Base-by-base conservation (phyloP, 345 rosid species). In the Microcos paniculata region DNA sequence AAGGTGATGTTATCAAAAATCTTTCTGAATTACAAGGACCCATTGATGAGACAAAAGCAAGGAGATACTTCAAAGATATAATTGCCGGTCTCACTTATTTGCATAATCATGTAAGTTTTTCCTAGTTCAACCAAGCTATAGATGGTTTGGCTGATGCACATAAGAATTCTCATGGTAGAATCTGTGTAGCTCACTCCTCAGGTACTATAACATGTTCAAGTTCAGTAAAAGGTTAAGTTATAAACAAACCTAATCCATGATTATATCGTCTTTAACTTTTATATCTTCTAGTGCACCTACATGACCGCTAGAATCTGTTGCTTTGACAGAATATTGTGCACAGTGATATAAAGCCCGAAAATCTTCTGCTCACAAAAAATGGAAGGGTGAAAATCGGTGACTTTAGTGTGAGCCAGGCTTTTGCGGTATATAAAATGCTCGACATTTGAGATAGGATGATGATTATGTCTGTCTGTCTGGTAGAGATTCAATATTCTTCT, bases 11-110 rank as follows among this genome's bases (percentile, higher is more conserved):
- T 93, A 85, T 79, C 23, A 80, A 80, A 78, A 92, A 85, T 45
- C 88, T 84, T 33, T 88, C 94, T 77, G 87, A 78, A 49, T 86
- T 88, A 15, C 87, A 89, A 6, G 89, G 87, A 73, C 90, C 81
- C 55, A 77, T 92, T 23, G 95, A 84, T 65, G 70, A 65, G 70
- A 42, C 31, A 65, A 13, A 18, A 21, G 70, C 70, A 65, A 73
- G 97, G 90, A 87, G 78, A 69, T 78, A 85, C 89, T 77, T 94
- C 97, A 72, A 91, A 90, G 84, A 94, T 88, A 82, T 91, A 91
- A 74, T 82, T 91, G 80, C 93, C 63, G 98, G 98, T 65, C 82
- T 94, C 49, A 90, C 85, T 87, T 94, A 92, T 80, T 96, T 94
- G 72, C 98, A 94, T 81, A 83, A 87, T 74, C 97, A 94, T 83